These are phyloP conservation scores for Incumbomyces delicatus DNA, from an alignment of 2,329 filamentous ascomycete genomes.

Conservation along the genomic window DNA sequence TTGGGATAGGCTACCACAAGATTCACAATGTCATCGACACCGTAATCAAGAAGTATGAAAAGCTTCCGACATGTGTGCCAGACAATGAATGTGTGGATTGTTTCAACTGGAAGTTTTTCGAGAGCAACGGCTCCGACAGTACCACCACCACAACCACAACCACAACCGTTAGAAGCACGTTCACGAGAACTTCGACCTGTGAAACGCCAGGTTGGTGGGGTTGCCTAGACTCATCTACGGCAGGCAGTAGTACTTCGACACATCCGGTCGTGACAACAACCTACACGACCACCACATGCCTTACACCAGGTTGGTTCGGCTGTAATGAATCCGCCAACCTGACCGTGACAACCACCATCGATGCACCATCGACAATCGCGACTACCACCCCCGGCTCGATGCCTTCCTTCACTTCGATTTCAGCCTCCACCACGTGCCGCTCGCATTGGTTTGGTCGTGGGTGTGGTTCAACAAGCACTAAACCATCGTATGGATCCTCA, in stretches of 20 bases:
- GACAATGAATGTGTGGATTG: constrained; percentile 83
- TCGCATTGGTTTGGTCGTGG: constrained; percentile 1
- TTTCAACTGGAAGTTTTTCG: constrained; percentile 86
- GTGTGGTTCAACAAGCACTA: not conserved
- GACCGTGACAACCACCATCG: constrained; percentile 23
- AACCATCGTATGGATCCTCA: constrained; percentile 9
- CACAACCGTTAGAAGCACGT: constrained; percentile 51
- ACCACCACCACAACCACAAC: constrained; percentile 54
- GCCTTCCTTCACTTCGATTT: not conserved
- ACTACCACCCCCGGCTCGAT: constrained; percentile 4
- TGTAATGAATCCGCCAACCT: constrained; percentile 29
- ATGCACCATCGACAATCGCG: constrained; percentile 12
- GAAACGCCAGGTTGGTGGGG: constrained; percentile 92
- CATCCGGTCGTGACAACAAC: constrained; percentile 26
- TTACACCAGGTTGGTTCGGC: constrained; percentile 36
- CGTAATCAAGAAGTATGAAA: constrained; percentile 73
- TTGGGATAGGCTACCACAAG: constrained; percentile 82
- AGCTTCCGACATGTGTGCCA: constrained; percentile 63
- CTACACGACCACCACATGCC: constrained; percentile 30
- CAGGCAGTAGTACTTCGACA: constrained; percentile 32
- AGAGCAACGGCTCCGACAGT: constrained; percentile 76
- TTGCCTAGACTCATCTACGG: constrained; percentile 32
- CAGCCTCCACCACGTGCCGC: constrained; percentile 4
- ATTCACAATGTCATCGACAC: constrained; percentile 82
- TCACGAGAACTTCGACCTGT: constrained; percentile 73